Conservation (phyloP, 768 basidiomycete genomes). For the Tubosaeta sp. region DNA sequence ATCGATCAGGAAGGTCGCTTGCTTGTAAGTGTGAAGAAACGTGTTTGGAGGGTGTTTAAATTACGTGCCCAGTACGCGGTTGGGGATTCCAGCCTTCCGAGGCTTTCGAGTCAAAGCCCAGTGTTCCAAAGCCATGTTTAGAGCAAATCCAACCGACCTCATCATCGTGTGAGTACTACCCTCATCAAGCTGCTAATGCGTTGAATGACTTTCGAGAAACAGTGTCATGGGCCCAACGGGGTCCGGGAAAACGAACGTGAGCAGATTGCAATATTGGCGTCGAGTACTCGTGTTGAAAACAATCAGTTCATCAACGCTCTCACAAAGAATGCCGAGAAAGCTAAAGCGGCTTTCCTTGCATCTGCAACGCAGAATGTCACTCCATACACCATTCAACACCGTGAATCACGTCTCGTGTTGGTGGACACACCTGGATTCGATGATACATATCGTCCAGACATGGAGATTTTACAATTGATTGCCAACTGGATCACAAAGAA, state of each 20-base stretch:
- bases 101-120: too few relatives aligned
- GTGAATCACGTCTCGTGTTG: conserved; percentile 7
- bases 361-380: conserved; percentile 12
- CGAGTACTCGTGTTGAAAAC: neutral
- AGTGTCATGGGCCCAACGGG: conserved; percentile 26
- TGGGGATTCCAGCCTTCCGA: too few relatives aligned
- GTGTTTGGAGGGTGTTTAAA: neutral
- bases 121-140: conserved; percentile 6
- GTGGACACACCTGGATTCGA: conserved; percentile 22
- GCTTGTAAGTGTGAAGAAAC: neutral
- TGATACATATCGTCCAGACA: conserved; percentile 15
- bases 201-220: neutral
- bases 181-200: neutral
- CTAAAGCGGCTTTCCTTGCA: neutral
- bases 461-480: conserved; percentile 6
- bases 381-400: neutral
- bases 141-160: conserved; percentile 2
- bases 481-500: conserved; percentile 18
- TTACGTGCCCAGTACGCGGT: neutral
- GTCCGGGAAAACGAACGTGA: conserved; percentile 22
- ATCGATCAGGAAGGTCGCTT: neutral
- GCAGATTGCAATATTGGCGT: neutral
- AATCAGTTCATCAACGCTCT: conserved; percentile 14
- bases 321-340: conserved; percentile 1
- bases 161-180: conserved; percentile 12